Evolutionary conservation across 2,329 filamentous ascomycete species (phyloP), one percentile per base, ranked within the genome.

Genomic region (Pseudogymnoascus sp.): DNA sequence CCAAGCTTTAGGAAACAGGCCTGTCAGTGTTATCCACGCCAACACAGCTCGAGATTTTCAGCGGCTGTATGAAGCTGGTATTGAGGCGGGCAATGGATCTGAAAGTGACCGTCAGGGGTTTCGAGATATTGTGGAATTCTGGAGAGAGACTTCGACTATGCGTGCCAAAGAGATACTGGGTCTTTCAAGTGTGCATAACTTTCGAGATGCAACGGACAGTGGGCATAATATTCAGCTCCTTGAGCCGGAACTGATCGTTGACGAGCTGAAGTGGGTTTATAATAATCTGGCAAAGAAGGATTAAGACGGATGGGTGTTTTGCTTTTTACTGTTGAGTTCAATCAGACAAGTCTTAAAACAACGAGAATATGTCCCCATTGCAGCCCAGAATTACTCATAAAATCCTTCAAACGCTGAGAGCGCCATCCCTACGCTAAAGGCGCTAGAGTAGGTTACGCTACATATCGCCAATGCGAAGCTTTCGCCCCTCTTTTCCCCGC

Each of bases 191-290:
- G 61, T 56, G 1, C 34, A 38, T 31, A 34, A 64, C 1, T 66
- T 62, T 56, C 40, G 61, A 12, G 34, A 53, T 18, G 18, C 46
- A 7, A 12, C 12, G 37, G 34, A 60, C 5, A 64, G 62, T 60
- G 67, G 67, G 14, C 67, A 68, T 53, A 66, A 66, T 61, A 62
- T 68, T 6, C 64, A 68, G 18, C 16, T 68, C 11, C 43, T 59
- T 9, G 64, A 66, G 23, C 67, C 67, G 1, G 63, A 63, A 12
- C 14, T 65, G 5, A 63, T 68, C n/a, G 62, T 59, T 1, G 43
- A 62, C 18, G 66, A 64, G 34, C 42, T 68, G n/a, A 62, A 31
- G 46, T 68, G 67, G 67, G 46, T 53, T 31, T 53, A 11, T 18
- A 16, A 14, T 53, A 25, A 53, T 16, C 25, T 31, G 23, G 11